Evolutionary conservation across 1,139 yeast species (phyloP), one percentile per base, ranked within the genome.

Genomic region (Cylindricascospora bacillispora): DNA sequence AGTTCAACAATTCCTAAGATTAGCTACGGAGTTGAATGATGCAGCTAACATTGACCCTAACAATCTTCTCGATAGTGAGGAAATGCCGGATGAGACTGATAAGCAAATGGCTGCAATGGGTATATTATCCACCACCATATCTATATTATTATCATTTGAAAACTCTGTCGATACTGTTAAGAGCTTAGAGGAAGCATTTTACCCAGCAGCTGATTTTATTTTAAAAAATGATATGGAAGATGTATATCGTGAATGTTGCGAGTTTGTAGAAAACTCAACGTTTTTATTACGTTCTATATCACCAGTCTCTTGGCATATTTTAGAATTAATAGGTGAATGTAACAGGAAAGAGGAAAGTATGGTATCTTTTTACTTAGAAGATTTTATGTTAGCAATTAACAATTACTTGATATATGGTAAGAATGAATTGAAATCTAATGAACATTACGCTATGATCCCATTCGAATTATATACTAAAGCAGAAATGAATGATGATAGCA

Each of bases 31-130:
- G 42, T 58, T 82, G 26, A 64, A 71, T 34, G 93, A 70, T 15
- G 72, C 75, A 1, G 56, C 75, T 1, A 62, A 67, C 35, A 59
- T 59, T 11, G 73, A 67, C 21, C 65, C 62, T 24, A 71, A 64
- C 34, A 67, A 60, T 21, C 54, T 63, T 24, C 65, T 59, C 27
- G 65, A 59, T 24, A 56, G 53, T 38, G 70, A 65, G 26, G 73
- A 70, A 31, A 29, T 52, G 10, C 56, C 57, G 3, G 57, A 51
- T 35, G 61, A 66, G 37, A 71, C 75, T 18, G 95, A 83, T 40
- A 89, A 86, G 54, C 74, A 79, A 19, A 74, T 81, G 68, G 86
- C 95, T 1, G 95, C 93, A 0, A 58, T 81, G 28, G 95, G 97
- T 20, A 67, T 85, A 18, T 61, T 89, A 43, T 83, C 80, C 44